Conservation (phyloP, 1,284 basidiomycete genomes). For the Puccinia brachypodii region DNA sequence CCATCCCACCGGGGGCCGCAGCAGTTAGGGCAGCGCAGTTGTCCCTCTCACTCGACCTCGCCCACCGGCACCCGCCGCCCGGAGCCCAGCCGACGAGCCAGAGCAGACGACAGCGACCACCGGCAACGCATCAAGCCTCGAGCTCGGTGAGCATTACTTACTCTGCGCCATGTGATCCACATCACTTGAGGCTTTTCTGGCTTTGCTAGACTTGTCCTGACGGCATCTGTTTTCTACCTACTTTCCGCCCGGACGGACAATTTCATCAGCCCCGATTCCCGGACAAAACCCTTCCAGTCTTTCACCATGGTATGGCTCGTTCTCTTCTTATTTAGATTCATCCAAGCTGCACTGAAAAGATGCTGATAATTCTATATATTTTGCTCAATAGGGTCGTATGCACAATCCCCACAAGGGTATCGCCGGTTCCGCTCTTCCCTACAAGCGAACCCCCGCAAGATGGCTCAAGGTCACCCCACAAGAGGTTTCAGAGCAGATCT, state of each 20-base stretch:
- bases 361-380: background rate
- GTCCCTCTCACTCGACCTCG: slow-evolving; percentile 29
- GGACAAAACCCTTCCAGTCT: background rate
- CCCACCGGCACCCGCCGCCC: background rate
- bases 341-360: background rate
- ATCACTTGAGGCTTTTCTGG: slow-evolving; percentile 48
- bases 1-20: background rate
- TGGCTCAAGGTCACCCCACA: slow-evolving; percentile 97
- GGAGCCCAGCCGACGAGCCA: background rate
- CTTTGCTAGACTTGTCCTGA: slow-evolving; percentile 48
- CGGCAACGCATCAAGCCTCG: slow-evolving; percentile 24
- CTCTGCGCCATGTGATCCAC: slow-evolving; percentile 21
- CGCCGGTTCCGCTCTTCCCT: slow-evolving; percentile 95
- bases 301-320: slow-evolving; percentile 22
- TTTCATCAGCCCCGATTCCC: background rate
- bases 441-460: slow-evolving; percentile 87
- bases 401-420: slow-evolving; percentile 99
- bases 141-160: slow-evolving; percentile 37
- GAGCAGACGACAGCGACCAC: background rate
- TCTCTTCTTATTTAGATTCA: background rate
- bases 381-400: slow-evolving; percentile 69
- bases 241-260: background rate
- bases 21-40: slow-evolving; percentile 30
- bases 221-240: slow-evolving; percentile 16
- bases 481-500: slow-evolving; percentile 93